These are phyloP conservation scores for Entophlyctis luteolus DNA, from an alignment of 192 early-diverging fungal species.

Conservation along the genomic window DNA sequence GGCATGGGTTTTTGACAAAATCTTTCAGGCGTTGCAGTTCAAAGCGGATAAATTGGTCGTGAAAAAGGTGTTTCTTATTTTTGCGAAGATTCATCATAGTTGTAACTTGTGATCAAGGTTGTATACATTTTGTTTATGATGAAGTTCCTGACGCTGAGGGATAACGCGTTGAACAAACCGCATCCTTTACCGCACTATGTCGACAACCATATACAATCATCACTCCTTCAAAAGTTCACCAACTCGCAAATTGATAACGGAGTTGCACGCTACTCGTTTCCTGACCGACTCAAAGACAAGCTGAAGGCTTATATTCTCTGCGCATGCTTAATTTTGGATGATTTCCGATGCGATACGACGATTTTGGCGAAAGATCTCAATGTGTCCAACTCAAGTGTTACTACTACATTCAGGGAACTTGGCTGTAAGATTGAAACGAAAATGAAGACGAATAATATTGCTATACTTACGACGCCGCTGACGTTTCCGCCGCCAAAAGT, in stretches of 20 bases:
- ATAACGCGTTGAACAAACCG: slow-evolving; percentile 46
- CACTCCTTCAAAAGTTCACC: background rate
- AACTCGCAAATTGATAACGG: background rate
- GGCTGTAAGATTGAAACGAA: slow-evolving; percentile 34
- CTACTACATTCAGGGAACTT: slow-evolving; percentile 31
- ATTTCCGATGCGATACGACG: slow-evolving; percentile 62
- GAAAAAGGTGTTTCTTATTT: too few species aligned
- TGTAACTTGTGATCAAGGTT: background rate
- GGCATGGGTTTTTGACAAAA: slow-evolving; percentile 30
- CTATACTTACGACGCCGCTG: slow-evolving; percentile 27
- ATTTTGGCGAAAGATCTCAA: slow-evolving; percentile 63
- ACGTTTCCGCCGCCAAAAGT: too few species aligned
- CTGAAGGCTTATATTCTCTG: slow-evolving; percentile 73
- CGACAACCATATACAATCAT: slow-evolving; percentile 44
- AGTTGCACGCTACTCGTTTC: slow-evolving; percentile 44
- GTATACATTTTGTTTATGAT: slow-evolving; percentile 73
- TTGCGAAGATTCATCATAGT: background rate
- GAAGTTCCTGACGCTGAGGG: slow-evolving; percentile 55
- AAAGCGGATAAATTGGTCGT: slow-evolving; percentile 27
- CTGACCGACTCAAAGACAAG: slow-evolving; percentile 63
- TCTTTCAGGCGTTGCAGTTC: slow-evolving; percentile 21
- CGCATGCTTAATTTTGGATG: slow-evolving; percentile 66
- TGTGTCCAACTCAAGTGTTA: slow-evolving; percentile 23
- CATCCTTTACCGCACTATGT: slow-evolving; percentile 43
- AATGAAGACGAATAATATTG: too few species aligned